Evolutionary conservation across 202 grass and related monocot genomes (phyloP), one percentile per base, ranked within the genome.

Genomic region (Carex sylvatica): DNA sequence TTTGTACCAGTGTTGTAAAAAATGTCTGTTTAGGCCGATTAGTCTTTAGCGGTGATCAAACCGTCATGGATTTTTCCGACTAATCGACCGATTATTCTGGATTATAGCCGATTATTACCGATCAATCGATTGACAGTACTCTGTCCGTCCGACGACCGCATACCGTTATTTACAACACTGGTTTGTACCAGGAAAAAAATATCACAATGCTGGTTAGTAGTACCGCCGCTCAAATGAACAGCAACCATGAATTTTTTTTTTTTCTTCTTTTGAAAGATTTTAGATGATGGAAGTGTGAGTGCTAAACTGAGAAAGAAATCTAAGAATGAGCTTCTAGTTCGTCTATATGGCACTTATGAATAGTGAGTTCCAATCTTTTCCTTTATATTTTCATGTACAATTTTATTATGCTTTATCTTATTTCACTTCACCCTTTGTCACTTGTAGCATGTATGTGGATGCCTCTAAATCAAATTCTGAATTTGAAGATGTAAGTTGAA

Each of bases 401-500:
- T 2, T 26, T 30, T 14, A 70, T 65, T 54, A 86, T 81, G 64
- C 56, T 46, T 73, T 83, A 78, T 86, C 73, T 86, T 35, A 74
- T 87, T 85, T 82, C 19, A 65, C 58, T 81, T 55, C 80, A 70
- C 82, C 65, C 31, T 79, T 90, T 93, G 86, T 85, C 80, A 46
- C 68, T 92, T 91, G 85, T 87, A 99, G 96, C 85, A 63, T 92
- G 26, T 92, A 91, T 24, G 64, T 96, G 85, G 93, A 99, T 73
- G 89, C 89, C 60, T 93, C 85, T 88, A 93, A 83, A 91, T 92
- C 71, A 28, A 93, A 85, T 73, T 18, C 61, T 33, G 93, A 89
- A 85, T 99, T 99, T 44, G 64, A 93, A 87, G 91, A 86, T 86
- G 93, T 99, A 93, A 88, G 95, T 78, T 82, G 30, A 82, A 84